Evolutionary conservation across 1,284 basidiomycete genomes (phyloP), one percentile per base, ranked within the genome.

Genomic region (Taiwanofungus camphoratus): DNA sequence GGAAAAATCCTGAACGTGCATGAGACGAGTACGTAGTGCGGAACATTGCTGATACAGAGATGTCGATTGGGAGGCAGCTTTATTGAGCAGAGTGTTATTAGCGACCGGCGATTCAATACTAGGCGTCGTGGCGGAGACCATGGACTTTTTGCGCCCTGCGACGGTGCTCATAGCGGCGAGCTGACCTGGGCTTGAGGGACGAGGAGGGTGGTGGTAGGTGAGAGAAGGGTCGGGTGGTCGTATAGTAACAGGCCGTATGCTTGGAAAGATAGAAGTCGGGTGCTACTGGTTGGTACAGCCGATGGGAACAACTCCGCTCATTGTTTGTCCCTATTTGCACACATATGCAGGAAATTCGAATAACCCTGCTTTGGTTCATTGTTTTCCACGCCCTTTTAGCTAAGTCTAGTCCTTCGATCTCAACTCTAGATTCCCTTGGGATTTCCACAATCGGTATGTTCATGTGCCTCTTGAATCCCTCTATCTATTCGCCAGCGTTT

Each of bases 1-100:
- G 49, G 74, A 61, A 52, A 91, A 91, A 52, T 76, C 73, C 48
- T 75, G 77, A 46, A 91, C 78, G 60, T 83, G 83, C 66, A 85
- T 71, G 59, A 91, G 78, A 54, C 82, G 79, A 39, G 75, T 69
- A 50, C 85, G 75, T 43, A 90, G 74, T 49, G 80, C 70, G 12
- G 85, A 83, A 64, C 87, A 91, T 77, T 89, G 86, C 64, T 91
- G 88, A 68, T 91, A 91, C 63, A 91, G 84, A 26, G 87, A 89
- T 18, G 84, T 83, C 15, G 83, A 85, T 56, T 82, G 76, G 42
- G 83, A 82, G 23, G 87, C 87, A 42, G 85, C 73, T 65, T 89
- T 87, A 70, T 91, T 91, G 71, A 91, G 85, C 52, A 88, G 82
- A 41, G 82, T 87, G 70, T 85, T 87, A 62, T 80, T 77, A 51